A percentile compares a stretch with the other conserved stretches of the same genome.
Conservation (phyloP, 2,329 filamentous ascomycete genomes). For the Seiridium cupressi region DNA sequence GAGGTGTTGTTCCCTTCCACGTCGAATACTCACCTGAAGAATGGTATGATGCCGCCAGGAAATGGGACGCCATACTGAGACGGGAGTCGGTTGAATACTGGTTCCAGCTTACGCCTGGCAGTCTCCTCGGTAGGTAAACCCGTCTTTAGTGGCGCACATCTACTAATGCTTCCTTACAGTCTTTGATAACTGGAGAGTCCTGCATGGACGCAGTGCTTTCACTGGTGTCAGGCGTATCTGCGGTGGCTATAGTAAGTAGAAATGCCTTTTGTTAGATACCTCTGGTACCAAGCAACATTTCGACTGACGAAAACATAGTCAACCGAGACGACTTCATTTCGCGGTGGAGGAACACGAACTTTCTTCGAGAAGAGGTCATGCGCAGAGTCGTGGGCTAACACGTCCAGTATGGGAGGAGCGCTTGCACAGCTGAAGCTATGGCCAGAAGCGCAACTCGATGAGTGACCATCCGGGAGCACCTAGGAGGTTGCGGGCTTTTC, state of each 20-base stretch:
- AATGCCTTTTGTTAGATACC: neutral
- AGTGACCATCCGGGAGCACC: too few relatives aligned
- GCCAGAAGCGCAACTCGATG: neutral
- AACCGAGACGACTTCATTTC: slow-evolving; percentile 80
- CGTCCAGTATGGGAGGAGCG: neutral
- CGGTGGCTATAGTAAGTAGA: slow-evolving; percentile 78
- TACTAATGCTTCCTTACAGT: slow-evolving; percentile 46
- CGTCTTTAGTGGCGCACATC: neutral
- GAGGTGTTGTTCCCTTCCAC: slow-evolving; percentile 64
- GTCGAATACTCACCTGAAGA: slow-evolving; percentile 42
- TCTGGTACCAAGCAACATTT: neutral
- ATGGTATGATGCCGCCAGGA: slow-evolving; percentile 81
- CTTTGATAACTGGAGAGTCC: slow-evolving; percentile 93
- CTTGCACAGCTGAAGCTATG: neutral
- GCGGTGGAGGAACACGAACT: slow-evolving; percentile 71
- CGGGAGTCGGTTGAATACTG: slow-evolving; percentile 68
- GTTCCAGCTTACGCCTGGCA: slow-evolving; percentile 79
- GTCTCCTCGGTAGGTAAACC: slow-evolving; percentile 64
- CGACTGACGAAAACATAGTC: slow-evolving; percentile 45
- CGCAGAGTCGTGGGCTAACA: slow-evolving; percentile 26
- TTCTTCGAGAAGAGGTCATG: slow-evolving; percentile 44
- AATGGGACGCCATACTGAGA: slow-evolving; percentile 70
- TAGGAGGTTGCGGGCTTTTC: neutral
- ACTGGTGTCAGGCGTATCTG: slow-evolving; percentile 84
- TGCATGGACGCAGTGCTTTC: slow-evolving; percentile 84